Evolutionary conservation across 371 early-diverging fungal genomes (phyloP).

Genomic region (Mortierella sp.): DNA sequence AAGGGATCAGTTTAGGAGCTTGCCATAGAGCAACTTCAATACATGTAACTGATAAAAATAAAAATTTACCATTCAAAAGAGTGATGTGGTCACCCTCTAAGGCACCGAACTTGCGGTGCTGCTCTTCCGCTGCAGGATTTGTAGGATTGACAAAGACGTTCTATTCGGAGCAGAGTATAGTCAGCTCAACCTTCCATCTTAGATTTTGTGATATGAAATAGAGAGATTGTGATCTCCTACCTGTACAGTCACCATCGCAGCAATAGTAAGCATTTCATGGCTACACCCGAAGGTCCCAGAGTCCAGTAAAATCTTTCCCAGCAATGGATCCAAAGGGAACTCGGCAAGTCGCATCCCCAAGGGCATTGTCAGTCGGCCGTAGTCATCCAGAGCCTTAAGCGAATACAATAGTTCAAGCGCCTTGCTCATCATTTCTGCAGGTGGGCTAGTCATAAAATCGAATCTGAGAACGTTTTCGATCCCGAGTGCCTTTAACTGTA

Average conservation of each 20-base stretch:
- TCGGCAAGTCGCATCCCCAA: constrained; percentile 85
- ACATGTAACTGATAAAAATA: too few relatives aligned
- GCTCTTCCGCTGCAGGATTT: constrained; percentile 64
- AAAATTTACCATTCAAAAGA: constrained; percentile 65
- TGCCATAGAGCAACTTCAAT: too few relatives aligned
- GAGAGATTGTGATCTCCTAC: constrained; percentile 42
- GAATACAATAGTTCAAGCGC: constrained; percentile 56
- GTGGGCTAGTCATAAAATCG: constrained; percentile 78
- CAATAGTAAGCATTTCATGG: constrained; percentile 84
- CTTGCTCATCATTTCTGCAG: constrained; percentile 70
- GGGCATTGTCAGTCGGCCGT: constrained; percentile 79
- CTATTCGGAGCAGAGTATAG: constrained; percentile 19
- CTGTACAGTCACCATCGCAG: constrained; percentile 86
- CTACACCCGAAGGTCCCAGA: constrained; percentile 75
- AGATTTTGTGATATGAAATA: background rate
- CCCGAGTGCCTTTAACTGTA: constrained; percentile 91
- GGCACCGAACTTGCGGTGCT: constrained; percentile 78
- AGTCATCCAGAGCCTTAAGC: constrained; percentile 61
- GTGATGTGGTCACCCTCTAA: constrained; percentile 89
- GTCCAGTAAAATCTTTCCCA: constrained; percentile 78
- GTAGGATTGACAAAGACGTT: constrained; percentile 72
- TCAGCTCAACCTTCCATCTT: background rate
- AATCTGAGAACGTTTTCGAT: constrained; percentile 94
- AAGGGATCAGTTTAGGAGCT: background rate
- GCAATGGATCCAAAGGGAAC: constrained; percentile 82